phyloP scores from a whole-genome alignment of 495 filamentous ascomycete species.

The Friedmanniomyces endolithicus region DNA sequence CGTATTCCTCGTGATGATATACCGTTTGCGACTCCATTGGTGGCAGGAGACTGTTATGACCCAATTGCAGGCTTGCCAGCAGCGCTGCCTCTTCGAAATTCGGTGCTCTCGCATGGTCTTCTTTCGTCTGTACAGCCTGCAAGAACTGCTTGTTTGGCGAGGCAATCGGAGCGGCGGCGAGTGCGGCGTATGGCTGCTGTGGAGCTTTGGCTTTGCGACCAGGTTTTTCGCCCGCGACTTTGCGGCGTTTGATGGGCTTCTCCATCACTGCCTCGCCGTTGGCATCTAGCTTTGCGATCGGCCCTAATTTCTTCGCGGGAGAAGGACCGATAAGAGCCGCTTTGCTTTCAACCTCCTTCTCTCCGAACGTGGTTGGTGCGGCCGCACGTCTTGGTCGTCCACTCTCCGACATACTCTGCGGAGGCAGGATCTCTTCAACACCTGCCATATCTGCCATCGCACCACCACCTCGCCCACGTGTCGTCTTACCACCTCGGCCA shows the following conservation, averaged over 20 bases:
- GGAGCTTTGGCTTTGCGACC: constrained; percentile 19
- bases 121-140: neutral
- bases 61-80: constrained; percentile 14
- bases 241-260: constrained; percentile 24
- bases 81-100: constrained; percentile 20
- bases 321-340: constrained; percentile 31
- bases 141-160: constrained; percentile 18
- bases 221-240: constrained; percentile 22
- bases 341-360: constrained; percentile 31
- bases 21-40: constrained; percentile 24
- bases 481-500: constrained; percentile 24
- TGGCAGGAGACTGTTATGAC: constrained; percentile 23
- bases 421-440: constrained; percentile 16
- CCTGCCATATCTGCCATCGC: constrained; percentile 20
- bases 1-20: constrained; percentile 10
- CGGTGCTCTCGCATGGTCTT: constrained; percentile 3
- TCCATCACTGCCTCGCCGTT: constrained; percentile 17
- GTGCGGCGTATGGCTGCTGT: constrained; percentile 17
- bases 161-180: constrained; percentile 26
- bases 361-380: constrained; percentile 54
- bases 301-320: constrained; percentile 21
- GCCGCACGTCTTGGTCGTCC: constrained; percentile 58
- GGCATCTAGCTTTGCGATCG: constrained; percentile 9
- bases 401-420: constrained; percentile 43
- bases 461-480: constrained; percentile 40